phyloP scores from a whole-genome alignment of 2,329 filamentous ascomycete genomes.

The Myriangium duriaei region DNA sequence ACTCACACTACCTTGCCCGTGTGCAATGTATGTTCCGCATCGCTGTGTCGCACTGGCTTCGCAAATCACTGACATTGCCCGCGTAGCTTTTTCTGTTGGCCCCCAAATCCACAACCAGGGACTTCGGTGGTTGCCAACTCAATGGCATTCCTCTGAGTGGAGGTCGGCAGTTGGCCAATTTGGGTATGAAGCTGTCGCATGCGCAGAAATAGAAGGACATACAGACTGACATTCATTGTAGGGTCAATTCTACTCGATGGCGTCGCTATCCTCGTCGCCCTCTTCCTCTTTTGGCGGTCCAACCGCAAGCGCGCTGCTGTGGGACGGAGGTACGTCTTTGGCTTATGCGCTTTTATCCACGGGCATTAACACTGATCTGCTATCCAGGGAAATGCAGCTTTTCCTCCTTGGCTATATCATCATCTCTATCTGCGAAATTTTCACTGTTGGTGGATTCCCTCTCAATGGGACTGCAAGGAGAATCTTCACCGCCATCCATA shows the following conservation, averaged over 20 bases:
- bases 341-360: neutral
- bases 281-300: conserved; percentile 63
- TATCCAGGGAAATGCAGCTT: conserved; percentile 78
- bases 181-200: conserved; percentile 46
- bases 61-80: conserved; percentile 17
- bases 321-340: conserved; percentile 59
- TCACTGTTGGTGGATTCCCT: conserved; percentile 84
- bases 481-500: conserved; percentile 78
- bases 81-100: conserved; percentile 50
- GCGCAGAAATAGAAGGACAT: conserved; percentile 5
- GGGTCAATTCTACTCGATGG: conserved; percentile 79
- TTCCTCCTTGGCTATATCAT: conserved; percentile 80
- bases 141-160: conserved; percentile 60
- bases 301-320: conserved; percentile 89
- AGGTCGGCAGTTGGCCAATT: conserved; percentile 59
- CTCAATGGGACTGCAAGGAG: conserved; percentile 57
- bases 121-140: conserved; percentile 59
- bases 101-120: conserved; percentile 41
- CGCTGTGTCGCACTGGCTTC: neutral
- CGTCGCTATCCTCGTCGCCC: conserved; percentile 57
- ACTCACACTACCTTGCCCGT: conserved; percentile 25
- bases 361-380: conserved; percentile 6
- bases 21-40: conserved; percentile 32
- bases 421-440: conserved; percentile 89
- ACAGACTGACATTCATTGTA: conserved; percentile 29